Evolutionary conservation across 2,329 filamentous ascomycete species (phyloP), one percentile per base, ranked within the genome.

Genomic region (Ophiocordyceps polyrhachis-furcata): DNA sequence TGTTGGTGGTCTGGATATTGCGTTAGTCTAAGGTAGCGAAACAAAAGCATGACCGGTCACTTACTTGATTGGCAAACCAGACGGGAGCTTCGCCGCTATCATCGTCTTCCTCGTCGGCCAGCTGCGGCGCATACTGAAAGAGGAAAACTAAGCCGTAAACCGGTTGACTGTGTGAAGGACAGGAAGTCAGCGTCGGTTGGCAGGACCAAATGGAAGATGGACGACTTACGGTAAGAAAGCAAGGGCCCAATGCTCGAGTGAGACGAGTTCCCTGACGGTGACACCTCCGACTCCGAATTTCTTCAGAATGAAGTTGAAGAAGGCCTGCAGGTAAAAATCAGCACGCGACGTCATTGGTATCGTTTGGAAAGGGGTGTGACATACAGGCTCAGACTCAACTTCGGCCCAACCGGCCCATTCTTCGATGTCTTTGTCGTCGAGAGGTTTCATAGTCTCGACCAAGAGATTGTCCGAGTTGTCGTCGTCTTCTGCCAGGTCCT

Each of bases 21-120:
- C 31, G 9, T 57, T 37, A 54, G 49, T 28, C 17, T 25, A 14
- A 5, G 19, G 15, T 17, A 2, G 11, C 14, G 14, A 8, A 14
- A n/a, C n/a, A 1, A n/a, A 14, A 3, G 9, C 2, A 15, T 14
- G 37, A n/a, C 15, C 7, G 19, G 12, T 19, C 3, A 53, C 64
- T 19, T 57, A 84, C 81, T 65, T 93, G 89, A 55, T 95, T 95
- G 25, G 88, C 87, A 59, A 95, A 96, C 89, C 91, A 98, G 17
- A 96, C 65, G 4, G 45, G 43, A n/a, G 44, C 48, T 3, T 49
- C 45, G 3, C 74, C 65, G 46, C 69, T 54, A 65, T 74, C 54
- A 64, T 73, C 51, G 59, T 76, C 69, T n/a, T 71, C 68, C 29
- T 74, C 61, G 44, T 44, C 44, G 14, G 42, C 40, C 19, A 44